phyloP scores from a whole-genome alignment of 2,329 filamentous ascomycete species.

The Botrytis fragariae region DNA sequence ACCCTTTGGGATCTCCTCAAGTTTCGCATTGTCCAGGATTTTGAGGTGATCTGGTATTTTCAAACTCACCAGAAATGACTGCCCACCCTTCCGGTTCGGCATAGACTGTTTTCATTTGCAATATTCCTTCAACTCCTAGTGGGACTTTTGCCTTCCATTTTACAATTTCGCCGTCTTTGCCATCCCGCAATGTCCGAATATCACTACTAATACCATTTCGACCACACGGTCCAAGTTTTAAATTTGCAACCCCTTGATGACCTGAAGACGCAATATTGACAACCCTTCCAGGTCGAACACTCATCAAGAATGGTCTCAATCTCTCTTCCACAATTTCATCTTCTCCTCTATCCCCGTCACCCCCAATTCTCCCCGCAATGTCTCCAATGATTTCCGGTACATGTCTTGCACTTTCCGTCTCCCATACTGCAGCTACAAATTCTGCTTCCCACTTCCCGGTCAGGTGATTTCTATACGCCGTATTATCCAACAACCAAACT shows the following conservation, averaged over 20 bases:
- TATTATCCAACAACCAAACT: conserved; percentile 90
- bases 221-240: conserved; percentile 67
- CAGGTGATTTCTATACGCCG: conserved; percentile 61
- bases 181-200: conserved; percentile 50
- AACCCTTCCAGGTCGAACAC: conserved; percentile 67
- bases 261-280: conserved; percentile 61
- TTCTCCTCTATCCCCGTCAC: conserved; percentile 56
- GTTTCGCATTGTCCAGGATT: no score
- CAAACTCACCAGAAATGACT: conserved; percentile 64
- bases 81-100: conserved; percentile 78
- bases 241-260: conserved; percentile 33
- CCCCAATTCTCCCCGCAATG: conserved; percentile 66
- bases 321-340: conserved; percentile 62
- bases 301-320: conserved; percentile 74
- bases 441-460: conserved; percentile 70
- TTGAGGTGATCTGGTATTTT: no score
- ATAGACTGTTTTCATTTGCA: conserved; percentile 69
- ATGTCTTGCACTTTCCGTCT: conserved; percentile 64
- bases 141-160: conserved; percentile 50
- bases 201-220: conserved; percentile 71
- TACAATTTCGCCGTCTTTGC: conserved; percentile 48
- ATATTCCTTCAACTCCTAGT: conserved; percentile 51
- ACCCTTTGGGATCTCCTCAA: background rate
- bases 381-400: conserved; percentile 67
- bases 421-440: conserved; percentile 79